A percentile compares a stretch with the other conserved stretches of the same genome.
Conservation (phyloP, 208 protist species). For the Crithidia expoeki region DNA sequence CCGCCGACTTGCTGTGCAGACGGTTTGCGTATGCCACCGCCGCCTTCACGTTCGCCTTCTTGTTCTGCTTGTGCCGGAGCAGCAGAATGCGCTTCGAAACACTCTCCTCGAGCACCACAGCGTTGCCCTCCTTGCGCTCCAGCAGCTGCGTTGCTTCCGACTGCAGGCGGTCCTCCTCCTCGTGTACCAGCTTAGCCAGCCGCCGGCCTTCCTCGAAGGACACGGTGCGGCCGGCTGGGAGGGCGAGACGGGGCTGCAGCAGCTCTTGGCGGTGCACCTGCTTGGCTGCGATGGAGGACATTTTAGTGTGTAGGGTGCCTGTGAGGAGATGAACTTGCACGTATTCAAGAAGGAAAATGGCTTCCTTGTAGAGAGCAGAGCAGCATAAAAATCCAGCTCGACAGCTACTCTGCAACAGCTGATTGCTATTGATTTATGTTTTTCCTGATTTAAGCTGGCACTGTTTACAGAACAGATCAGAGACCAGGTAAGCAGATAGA, state of each 20-base stretch:
- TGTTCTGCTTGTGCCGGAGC: constrained; percentile 69
- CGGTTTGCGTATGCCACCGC: constrained; percentile 66
- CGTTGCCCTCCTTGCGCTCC: constrained; percentile 27
- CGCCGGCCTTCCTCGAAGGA: constrained; percentile 78
- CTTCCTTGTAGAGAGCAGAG: too few relatives aligned
- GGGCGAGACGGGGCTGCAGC: constrained; percentile 72
- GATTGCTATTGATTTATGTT: too few relatives aligned
- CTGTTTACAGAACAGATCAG: too few relatives aligned
- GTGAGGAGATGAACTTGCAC: too few relatives aligned
- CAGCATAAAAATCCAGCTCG: too few relatives aligned
- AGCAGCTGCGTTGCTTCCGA: constrained; percentile 54
- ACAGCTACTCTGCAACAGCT: too few relatives aligned
- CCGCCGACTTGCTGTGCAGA: constrained; percentile 26
- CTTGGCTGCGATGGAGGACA: constrained; percentile 46
- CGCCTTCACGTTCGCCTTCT: constrained; percentile 68
- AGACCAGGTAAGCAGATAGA: too few relatives aligned
- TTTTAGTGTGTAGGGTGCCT: too few relatives aligned
- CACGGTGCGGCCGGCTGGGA: constrained; percentile 73
- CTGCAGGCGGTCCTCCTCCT: constrained; percentile 61
- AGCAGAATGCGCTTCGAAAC: constrained; percentile 77
- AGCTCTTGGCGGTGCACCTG: constrained; percentile 74
- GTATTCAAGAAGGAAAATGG: too few relatives aligned
- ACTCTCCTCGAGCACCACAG: constrained; percentile 71
- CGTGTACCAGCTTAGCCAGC: constrained; percentile 61
- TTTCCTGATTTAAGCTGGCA: too few relatives aligned